phyloP scores from a whole-genome alignment of 1,139 yeast genomes.

The Spathaspora sp. region DNA sequence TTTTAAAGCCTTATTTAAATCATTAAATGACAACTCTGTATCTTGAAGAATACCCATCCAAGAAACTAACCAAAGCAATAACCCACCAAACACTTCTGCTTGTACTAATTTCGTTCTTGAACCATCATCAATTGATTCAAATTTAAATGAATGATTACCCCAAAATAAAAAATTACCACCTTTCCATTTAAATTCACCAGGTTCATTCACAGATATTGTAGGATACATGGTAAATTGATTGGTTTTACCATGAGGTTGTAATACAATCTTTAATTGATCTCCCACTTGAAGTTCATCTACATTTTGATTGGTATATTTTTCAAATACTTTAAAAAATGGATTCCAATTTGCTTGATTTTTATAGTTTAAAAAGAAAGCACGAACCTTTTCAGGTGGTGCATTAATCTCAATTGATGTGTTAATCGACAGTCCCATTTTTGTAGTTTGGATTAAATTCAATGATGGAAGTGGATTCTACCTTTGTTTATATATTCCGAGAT shows the following conservation, averaged over 20 bases:
- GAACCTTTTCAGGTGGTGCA: conserved; percentile 14
- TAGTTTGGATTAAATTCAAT: not conserved
- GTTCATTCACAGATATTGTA: conserved; percentile 9
- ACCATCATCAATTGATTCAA: conserved; percentile 10
- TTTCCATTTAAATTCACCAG: conserved; percentile 14
- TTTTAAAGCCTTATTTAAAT: conserved; percentile 14
- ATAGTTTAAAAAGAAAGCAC: conserved; percentile 13
- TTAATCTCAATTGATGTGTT: conserved; percentile 15
- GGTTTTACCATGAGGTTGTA: conserved; percentile 13
- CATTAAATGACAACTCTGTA: conserved; percentile 13
- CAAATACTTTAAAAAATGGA: conserved; percentile 15
- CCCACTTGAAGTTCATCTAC: conserved; percentile 10
- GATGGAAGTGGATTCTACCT: too few species aligned
- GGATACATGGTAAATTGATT: conserved; percentile 15
- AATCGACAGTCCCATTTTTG: conserved; percentile 2
- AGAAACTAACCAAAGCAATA: conserved; percentile 12
- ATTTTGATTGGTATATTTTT: conserved; percentile 12
- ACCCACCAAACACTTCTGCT: conserved; percentile 16
- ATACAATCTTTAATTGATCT: conserved; percentile 15
- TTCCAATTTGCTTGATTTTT: conserved; percentile 16
- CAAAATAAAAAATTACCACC: conserved; percentile 16
- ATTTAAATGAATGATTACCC: conserved; percentile 16
- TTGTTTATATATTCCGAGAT: too few species aligned
- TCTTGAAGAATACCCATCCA: conserved; percentile 12
- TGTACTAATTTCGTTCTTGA: conserved; percentile 15